phyloP scores from a whole-genome alignment of 106 monocot genomes.

The Platanthera zijinensis region DNA sequence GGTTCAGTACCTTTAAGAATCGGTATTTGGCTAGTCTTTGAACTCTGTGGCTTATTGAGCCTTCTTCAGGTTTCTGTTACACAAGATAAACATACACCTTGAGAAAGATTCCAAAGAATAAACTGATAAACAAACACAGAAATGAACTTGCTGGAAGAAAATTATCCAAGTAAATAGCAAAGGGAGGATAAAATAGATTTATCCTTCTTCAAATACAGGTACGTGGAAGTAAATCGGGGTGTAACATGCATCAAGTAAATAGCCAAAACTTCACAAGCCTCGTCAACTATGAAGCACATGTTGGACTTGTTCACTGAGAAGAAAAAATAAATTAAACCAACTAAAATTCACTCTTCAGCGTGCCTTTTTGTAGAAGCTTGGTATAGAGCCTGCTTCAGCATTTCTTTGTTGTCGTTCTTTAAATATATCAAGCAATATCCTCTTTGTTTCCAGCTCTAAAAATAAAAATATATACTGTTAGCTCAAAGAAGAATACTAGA shows the following conservation, averaged over 20 bases:
- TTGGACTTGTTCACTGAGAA: background rate
- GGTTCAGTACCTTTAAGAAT: conserved; percentile 71
- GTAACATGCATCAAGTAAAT: conserved; percentile 1
- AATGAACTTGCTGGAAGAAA: background rate
- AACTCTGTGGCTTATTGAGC: conserved; percentile 94
- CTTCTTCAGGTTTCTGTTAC: conserved; percentile 94
- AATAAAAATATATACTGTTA: background rate
- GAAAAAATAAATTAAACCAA: background rate
- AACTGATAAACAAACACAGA: background rate
- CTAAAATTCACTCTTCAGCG: conserved; percentile 14
- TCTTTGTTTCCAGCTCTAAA: conserved; percentile 95
- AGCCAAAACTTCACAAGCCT: background rate
- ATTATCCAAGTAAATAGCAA: background rate
- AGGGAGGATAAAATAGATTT: background rate
- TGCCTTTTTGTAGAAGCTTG: conserved; percentile 97
- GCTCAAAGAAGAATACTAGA: background rate
- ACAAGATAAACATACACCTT: conserved; percentile 13
- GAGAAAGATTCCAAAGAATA: background rate
- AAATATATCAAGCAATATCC: conserved; percentile 94
- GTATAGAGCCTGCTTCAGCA: conserved; percentile 85
- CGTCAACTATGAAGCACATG: background rate
- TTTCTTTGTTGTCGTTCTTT: conserved; percentile 91
- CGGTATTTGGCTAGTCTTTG: conserved; percentile 95
- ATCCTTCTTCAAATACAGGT: background rate
- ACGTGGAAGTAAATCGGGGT: background rate